These are phyloP conservation scores for Ehretia macrophylla DNA, from an alignment of 257 asterid genomes.

Conservation along the genomic window DNA sequence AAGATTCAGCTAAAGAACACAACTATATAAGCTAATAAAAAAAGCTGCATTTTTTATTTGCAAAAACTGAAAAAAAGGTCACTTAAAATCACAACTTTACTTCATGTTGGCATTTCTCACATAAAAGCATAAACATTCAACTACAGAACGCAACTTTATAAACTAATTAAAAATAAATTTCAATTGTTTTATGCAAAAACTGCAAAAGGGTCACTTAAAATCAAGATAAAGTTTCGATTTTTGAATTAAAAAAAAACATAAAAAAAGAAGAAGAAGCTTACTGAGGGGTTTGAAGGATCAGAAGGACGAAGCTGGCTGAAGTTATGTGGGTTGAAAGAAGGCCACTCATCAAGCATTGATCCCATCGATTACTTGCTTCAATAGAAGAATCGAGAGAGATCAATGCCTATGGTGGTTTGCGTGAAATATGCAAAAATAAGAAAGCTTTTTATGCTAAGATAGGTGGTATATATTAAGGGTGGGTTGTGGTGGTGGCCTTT, in stretches of 20 bases:
- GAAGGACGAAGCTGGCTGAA: conserved; percentile 42
- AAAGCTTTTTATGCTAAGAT: too few relatives aligned
- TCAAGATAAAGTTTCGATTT: background rate
- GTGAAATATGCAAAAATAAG: too few relatives aligned
- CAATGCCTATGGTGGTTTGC: too few relatives aligned
- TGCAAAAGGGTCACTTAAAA: background rate
- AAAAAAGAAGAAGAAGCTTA: conserved; percentile 1
- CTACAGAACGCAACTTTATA: background rate
- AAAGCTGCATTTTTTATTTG: too few relatives aligned
- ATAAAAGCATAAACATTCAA: conserved; percentile 1
- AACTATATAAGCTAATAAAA: background rate
- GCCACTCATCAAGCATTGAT: conserved; percentile 35
- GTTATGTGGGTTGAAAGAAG: conserved; percentile 37
- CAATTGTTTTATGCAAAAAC: background rate
- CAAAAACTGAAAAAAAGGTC: too few relatives aligned
- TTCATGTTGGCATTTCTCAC: background rate
- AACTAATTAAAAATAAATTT: background rate
- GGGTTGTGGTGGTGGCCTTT: too few relatives aligned
- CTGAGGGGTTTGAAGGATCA: conserved; percentile 38
- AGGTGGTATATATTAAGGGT: too few relatives aligned
- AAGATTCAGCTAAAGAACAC: background rate
- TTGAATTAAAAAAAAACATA: background rate
- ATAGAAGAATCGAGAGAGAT: too few relatives aligned
- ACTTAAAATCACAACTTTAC: too few relatives aligned
- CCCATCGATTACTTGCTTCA: conserved; percentile 13